Percentiles rank a stretch among this genome's conserved stretches.
These are phyloP conservation scores for Aspergillus latus DNA, from an alignment of 2,329 filamentous ascomycete species.

Conservation along the genomic window DNA sequence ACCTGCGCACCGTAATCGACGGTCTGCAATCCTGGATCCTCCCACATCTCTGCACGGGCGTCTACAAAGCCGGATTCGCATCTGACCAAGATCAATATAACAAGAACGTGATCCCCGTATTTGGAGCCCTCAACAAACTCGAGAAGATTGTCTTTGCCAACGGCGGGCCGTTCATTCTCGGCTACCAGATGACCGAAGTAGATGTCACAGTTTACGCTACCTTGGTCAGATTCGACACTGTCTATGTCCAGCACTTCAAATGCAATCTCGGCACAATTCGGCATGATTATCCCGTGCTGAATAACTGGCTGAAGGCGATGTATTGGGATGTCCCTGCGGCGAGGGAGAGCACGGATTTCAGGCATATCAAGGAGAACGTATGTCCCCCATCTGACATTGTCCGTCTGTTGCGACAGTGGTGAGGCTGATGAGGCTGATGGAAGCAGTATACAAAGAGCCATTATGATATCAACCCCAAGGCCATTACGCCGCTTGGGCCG, in stretches of 20 bases:
- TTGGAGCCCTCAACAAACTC: conserved; percentile 60
- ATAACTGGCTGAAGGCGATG: conserved; percentile 61
- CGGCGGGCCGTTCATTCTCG: conserved; percentile 58
- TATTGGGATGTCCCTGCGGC: conserved; percentile 60
- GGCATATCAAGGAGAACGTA: conserved; percentile 65
- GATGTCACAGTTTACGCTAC: conserved; percentile 61
- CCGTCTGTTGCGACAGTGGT: neutral
- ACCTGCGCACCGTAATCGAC: conserved; percentile 54
- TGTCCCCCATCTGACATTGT: neutral
- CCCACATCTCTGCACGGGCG: conserved; percentile 57
- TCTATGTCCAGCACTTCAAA: conserved; percentile 68
- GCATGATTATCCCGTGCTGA: conserved; percentile 59
- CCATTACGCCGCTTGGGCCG: conserved; percentile 63
- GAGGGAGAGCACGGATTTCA: conserved; percentile 62
- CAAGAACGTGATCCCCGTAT: conserved; percentile 54
- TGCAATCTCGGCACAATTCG: conserved; percentile 63
- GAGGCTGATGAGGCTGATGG: neutral
- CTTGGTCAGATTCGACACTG: conserved; percentile 59
- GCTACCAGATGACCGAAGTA: conserved; percentile 57
- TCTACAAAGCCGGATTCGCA: conserved; percentile 64
- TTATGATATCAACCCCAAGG: conserved; percentile 58
- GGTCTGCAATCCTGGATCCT: conserved; percentile 55
- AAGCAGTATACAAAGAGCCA: conserved; percentile 58
- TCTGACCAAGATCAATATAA: conserved; percentile 57
- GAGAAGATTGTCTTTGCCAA: conserved; percentile 50